Base-by-base conservation (phyloP, 2,329 filamentous ascomycete genomes). In the Shiraia bambusicola region DNA sequence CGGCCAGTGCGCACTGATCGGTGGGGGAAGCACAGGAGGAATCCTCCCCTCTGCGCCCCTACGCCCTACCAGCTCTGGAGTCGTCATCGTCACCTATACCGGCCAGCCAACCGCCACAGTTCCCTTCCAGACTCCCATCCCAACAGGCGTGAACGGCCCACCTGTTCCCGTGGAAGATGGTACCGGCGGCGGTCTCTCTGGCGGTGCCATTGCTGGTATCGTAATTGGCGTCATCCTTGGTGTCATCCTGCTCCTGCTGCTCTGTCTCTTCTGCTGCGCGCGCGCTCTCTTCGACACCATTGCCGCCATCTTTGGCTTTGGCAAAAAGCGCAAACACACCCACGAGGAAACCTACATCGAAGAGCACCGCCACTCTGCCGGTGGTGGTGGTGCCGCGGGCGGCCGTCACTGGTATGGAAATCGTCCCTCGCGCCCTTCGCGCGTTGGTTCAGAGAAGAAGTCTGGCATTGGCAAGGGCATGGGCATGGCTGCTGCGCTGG, bases 141-240 rank as follows among this genome's bases (percentile, higher is more conserved):
- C 77, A 3, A 78, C 78, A 6, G 77, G 75, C 32, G 75, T 74
- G 34, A 72, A 65, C 12, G 65, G 72, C 25, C 67, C 65, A 2
- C 61, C 66, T 16, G 58, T 64, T 11, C 47, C 61, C 17, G 49
- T 50, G 2, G 54, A 55, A 22, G 56, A 52, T 9, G 58, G 65
- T n/a, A n/a, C n/a, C 40, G 52, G 58, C 14, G 58, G 59, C 17
- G 65, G 66, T 13, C 76, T 91, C 39, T 87, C 83, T 56, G 79
- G 76, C 30, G 87, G 86, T 37, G 87, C 85, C 45, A 91, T 91
- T 56, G 87, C 87, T 12, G 87, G 87, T 46, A 91, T 91, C 58
- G 87, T 91, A 52, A 83, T 91, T 41, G 87, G 87, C 49, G 79
- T 81, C 9, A 75, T 91, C 34, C 77, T 78, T 11, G 87, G 84